Percentiles rank a stretch among this genome's conserved stretches.
These are phyloP conservation scores for Sordariomycetes sp. DNA, from an alignment of 2,329 filamentous ascomycete species.

Conservation along the genomic window DNA sequence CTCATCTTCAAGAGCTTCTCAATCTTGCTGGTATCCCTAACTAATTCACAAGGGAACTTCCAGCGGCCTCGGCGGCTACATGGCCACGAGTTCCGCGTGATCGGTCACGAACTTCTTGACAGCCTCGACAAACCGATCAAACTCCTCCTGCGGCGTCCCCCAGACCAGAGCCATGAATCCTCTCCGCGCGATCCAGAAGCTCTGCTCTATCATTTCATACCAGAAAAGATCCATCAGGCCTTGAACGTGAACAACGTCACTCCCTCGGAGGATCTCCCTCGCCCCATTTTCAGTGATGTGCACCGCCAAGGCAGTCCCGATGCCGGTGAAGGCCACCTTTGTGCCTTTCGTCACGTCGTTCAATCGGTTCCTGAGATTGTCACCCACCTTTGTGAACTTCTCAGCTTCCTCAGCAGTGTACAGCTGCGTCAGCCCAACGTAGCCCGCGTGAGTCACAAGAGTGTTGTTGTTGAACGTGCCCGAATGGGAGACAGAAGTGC, in stretches of 20 bases:
- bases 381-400: conserved; percentile 20
- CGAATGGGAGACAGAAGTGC: conserved; percentile 38
- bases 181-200: conserved; percentile 30
- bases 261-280: conserved; percentile 15
- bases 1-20: too few relatives aligned
- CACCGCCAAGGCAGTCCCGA: conserved; percentile 24
- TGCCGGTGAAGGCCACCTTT: conserved; percentile 25
- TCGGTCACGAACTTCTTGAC: conserved; percentile 23
- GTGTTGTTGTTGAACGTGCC: conserved; percentile 63
- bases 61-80: too few relatives aligned
- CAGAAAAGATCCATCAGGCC: conserved; percentile 32
- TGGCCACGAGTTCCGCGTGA: conserved; percentile 10
- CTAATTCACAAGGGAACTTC: too few relatives aligned
- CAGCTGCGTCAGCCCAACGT: conserved; percentile 24
- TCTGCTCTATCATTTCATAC: conserved; percentile 34
- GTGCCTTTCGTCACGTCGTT: conserved; percentile 21
- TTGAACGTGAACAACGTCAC: conserved; percentile 18
- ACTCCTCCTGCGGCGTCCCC: conserved; percentile 24
- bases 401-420: conserved; percentile 21
- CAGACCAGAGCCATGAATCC: conserved; percentile 31
- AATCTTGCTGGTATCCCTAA: too few relatives aligned
- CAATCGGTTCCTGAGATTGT: conserved; percentile 17
- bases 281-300: conserved; percentile 23
- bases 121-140: conserved; percentile 28
- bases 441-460: conserved; percentile 48